These are phyloP conservation scores for Kwoniella sp. DNA, from an alignment of 768 basidiomycete genomes.

Conservation along the genomic window DNA sequence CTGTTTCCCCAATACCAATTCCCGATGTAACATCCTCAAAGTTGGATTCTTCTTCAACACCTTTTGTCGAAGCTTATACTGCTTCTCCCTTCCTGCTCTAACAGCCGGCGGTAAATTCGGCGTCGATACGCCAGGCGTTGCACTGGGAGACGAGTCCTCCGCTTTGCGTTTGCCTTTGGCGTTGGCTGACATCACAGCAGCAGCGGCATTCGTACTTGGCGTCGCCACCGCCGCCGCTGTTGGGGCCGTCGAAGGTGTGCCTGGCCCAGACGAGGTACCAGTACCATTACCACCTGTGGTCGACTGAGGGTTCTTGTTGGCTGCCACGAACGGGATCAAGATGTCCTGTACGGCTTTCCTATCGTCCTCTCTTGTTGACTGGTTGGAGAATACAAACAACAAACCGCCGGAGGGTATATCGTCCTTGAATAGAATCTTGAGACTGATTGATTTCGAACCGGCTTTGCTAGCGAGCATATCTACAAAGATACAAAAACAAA, in stretches of 20 bases:
- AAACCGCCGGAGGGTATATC: conserved; percentile 49
- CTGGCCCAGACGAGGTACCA: conserved; percentile 1
- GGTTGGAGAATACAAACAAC: conserved; percentile 50
- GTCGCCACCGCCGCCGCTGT: conserved; percentile 6
- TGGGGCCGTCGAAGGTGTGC: conserved; percentile 8
- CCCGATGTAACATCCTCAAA: conserved; percentile 76
- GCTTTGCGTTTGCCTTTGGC: conserved; percentile 41
- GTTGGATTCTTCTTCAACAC: conserved; percentile 78
- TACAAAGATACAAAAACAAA: too few relatives aligned
- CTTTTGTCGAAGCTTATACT: conserved; percentile 27
- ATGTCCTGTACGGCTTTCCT: conserved; percentile 48
- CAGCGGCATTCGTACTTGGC: conserved; percentile 17
- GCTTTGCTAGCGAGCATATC: conserved; percentile 55
- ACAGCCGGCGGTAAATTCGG: conserved; percentile 9
- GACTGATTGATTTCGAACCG: conserved; percentile 43
- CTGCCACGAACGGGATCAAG: conserved; percentile 48
- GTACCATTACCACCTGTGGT: conserved; percentile 11
- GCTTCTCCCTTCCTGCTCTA: conserved; percentile 4
- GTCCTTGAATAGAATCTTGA: conserved; percentile 54
- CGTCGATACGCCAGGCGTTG: conserved; percentile 2
- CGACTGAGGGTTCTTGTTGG: conserved; percentile 31
- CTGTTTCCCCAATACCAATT: conserved; percentile 68
- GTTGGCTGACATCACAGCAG: conserved; percentile 14
- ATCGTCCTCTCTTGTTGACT: conserved; percentile 34
- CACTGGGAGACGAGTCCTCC: conserved; percentile 20